A percentile compares a stretch with the other conserved stretches of the same genome.
phyloP scores from a whole-genome alignment of 305 asterid species.

The Caryopteris hybrid region DNA sequence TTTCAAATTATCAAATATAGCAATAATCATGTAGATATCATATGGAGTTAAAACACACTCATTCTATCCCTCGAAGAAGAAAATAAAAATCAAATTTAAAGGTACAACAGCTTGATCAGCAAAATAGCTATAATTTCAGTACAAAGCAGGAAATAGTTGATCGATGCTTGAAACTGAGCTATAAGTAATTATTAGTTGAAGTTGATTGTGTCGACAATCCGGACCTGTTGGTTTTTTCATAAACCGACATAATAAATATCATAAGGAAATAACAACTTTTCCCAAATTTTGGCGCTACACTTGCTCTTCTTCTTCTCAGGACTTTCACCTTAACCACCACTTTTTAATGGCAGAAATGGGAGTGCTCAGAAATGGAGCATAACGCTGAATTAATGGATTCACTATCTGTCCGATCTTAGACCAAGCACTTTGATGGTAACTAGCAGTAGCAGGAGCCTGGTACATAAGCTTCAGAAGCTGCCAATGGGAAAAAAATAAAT shows the following conservation, averaged over 20 bases:
- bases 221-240: neutral
- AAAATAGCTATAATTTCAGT: neutral
- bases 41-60: too few relatives aligned
- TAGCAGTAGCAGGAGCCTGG: constrained; percentile 76
- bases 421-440: constrained; percentile 88
- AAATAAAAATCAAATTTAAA: too few relatives aligned
- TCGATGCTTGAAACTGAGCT: constrained; percentile 1
- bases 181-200: constrained; percentile 12
- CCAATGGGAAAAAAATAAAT: constrained; percentile 5
- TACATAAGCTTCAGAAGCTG: constrained; percentile 96
- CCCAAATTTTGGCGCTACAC: neutral
- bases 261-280: neutral
- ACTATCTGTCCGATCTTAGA: constrained; percentile 56
- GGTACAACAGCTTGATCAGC: too few relatives aligned
- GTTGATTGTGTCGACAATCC: constrained; percentile 7
- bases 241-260: neutral
- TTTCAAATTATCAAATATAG: too few relatives aligned
- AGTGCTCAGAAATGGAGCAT: constrained; percentile 66
- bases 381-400: constrained; percentile 57
- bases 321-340: constrained; percentile 84
- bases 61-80: too few relatives aligned
- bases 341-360: constrained; percentile 60
- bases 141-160: neutral
- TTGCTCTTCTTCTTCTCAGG: neutral
- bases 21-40: too few relatives aligned